Base-by-base conservation (phyloP, 2,329 filamentous ascomycete genomes). In the Fusarium subtropicale region DNA sequence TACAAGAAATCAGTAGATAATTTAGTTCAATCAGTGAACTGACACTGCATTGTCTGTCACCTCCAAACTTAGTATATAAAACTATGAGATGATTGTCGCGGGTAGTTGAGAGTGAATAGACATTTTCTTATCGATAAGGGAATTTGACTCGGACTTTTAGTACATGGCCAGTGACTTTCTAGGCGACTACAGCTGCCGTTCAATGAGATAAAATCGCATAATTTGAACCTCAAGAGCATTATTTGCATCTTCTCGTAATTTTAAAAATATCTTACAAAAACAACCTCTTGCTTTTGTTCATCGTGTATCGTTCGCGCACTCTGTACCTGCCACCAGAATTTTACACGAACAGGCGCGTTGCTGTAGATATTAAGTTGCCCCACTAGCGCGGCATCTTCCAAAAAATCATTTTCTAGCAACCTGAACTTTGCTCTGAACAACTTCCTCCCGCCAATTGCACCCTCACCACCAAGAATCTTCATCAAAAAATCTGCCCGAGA, bases 321-420 rank as follows among this genome's bases (percentile, higher is more conserved):
- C 12, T 22, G n/a, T n/a, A 45, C 42, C 58, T 52, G 36, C 51
- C 30, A 51, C 58, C 51, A 42, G 31, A 51, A 41, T 60, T 70
- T 44, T 70, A 68, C 67, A 68, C 67, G 26, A 56, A 55, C 54
- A 15, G 47, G 62, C 59, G 63, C 67, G 67, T 70, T 46, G 42
- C 57, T 56, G 38, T 52, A 64, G 52, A 39, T 64, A 45, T 34
- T 48, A 44, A 44, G 20, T 10, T 70, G 67, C 67, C 66, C 67
- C 67, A 69, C 67, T 70, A 70, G 66, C 67, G 67, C 62, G 34
- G 54, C 62, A 38, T 60, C 64, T 58, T 64, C 74, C 71, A 75
- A 75, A 75, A 72, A 75, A 75, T 75, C 71, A 64, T 73, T 59
- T 52, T 59, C 56, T 28, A 65, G 47, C 60, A 70, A 66, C 63